These are phyloP conservation scores for Claviceps purpurea DNA, from an alignment of 2,329 filamentous ascomycete genomes.

Conservation along the genomic window DNA sequence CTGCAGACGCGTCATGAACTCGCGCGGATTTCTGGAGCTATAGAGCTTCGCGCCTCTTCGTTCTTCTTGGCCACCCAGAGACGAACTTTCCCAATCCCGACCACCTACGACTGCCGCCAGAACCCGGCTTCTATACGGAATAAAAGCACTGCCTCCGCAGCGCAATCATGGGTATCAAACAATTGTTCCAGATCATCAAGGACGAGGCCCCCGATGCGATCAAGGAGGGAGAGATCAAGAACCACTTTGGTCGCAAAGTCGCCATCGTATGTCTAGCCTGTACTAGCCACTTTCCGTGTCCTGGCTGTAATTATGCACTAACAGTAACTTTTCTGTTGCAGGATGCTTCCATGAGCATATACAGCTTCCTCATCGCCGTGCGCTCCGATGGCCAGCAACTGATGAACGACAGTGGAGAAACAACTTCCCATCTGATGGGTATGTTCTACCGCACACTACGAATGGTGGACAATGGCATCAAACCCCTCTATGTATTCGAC, in stretches of 20 bases:
- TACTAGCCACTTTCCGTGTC: neutral
- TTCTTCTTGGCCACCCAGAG: neutral
- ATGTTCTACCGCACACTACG: slow-evolving; percentile 98
- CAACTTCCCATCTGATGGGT: slow-evolving; percentile 95
- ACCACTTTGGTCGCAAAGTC: slow-evolving; percentile 95
- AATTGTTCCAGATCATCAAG: slow-evolving; percentile 69
- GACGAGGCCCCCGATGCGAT: slow-evolving; percentile 91
- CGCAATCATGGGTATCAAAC: slow-evolving; percentile 50
- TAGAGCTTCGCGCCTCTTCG: no score
- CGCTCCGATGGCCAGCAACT: slow-evolving; percentile 94
- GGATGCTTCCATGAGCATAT: slow-evolving; percentile 83
- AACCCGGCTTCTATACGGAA: neutral
- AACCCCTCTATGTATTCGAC: slow-evolving; percentile 95
- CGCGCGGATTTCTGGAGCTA: no score
- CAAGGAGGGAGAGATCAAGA: slow-evolving; percentile 97
- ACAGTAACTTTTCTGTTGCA: slow-evolving; percentile 5
- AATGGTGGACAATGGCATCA: slow-evolving; percentile 98
- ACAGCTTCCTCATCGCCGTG: slow-evolving; percentile 95
- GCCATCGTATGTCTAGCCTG: slow-evolving; percentile 59
- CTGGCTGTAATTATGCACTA: neutral
- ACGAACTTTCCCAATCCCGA: neutral
- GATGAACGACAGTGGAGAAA: slow-evolving; percentile 88
- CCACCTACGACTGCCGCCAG: neutral
- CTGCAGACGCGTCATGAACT: no score
- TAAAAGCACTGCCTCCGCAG: neutral